These are phyloP conservation scores for Venturia effusa DNA, from an alignment of 2,329 filamentous ascomycete species.

Conservation along the genomic window DNA sequence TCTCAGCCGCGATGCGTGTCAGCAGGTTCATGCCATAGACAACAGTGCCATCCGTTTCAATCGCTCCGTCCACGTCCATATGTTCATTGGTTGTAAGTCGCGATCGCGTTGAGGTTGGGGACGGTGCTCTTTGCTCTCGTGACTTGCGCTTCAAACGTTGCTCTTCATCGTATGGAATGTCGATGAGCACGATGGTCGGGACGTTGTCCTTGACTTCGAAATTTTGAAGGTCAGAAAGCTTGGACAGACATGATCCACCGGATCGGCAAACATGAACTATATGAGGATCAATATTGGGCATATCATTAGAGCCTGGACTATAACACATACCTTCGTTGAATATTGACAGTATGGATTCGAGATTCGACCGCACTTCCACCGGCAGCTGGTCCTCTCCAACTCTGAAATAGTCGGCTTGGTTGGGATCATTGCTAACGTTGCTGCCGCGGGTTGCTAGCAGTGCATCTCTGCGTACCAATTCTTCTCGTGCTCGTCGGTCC, in stretches of 20 bases:
- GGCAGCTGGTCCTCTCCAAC: slow-evolving; percentile 20
- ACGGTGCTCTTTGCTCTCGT: slow-evolving; percentile 30
- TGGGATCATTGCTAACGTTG: slow-evolving; percentile 13
- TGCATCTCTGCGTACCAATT: slow-evolving; percentile 22
- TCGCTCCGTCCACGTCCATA: slow-evolving; percentile 25
- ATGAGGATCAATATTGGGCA: slow-evolving; percentile 4
- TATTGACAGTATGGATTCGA: slow-evolving; percentile 28
- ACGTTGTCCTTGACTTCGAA: slow-evolving; percentile 19
- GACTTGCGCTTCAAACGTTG: slow-evolving; percentile 28
- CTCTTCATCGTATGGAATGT: slow-evolving; percentile 33
- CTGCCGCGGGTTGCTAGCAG: neutral
- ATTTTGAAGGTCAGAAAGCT: slow-evolving; percentile 25
- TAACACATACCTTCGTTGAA: slow-evolving; percentile 30
- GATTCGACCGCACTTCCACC: slow-evolving; percentile 27
- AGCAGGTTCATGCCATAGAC: slow-evolving; percentile 33
- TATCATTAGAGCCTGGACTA: slow-evolving; percentile 12
- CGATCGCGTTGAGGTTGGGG: slow-evolving; percentile 22
- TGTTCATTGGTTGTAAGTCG: slow-evolving; percentile 22
- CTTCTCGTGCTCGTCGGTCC: slow-evolving; percentile 31
- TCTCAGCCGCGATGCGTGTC: slow-evolving; percentile 30
- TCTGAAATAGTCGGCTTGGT: slow-evolving; percentile 25
- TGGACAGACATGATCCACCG: slow-evolving; percentile 27
- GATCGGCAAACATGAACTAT: slow-evolving; percentile 30
- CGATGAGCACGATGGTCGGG: slow-evolving; percentile 31
- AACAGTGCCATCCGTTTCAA: neutral